These are phyloP conservation scores for Deuterostichococcus epilithicus DNA, from an alignment of 139 green algal genomes.

Conservation along the genomic window DNA sequence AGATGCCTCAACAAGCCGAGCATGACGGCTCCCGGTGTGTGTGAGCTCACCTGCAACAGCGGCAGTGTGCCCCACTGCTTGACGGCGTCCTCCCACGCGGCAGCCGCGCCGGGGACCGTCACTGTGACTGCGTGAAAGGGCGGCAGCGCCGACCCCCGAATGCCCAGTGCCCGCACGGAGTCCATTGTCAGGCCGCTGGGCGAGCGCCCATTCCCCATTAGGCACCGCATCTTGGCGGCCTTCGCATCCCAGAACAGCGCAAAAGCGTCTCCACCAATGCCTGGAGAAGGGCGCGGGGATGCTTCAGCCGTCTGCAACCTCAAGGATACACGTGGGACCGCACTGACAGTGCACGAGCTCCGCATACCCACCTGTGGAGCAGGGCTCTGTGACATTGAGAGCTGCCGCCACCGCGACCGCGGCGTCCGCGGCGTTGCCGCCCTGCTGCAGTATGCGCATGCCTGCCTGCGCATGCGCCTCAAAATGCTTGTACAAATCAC, in stretches of 20 bases:
- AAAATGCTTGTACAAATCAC: background rate
- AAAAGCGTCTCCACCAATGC: constrained; percentile 71
- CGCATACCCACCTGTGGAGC: constrained; percentile 43
- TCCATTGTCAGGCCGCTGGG: constrained; percentile 44
- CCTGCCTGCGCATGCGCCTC: constrained; percentile 17
- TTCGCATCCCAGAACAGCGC: constrained; percentile 53
- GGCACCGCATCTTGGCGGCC: constrained; percentile 36
- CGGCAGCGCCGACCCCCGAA: constrained; percentile 29
- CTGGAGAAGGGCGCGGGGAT: constrained; percentile 8
- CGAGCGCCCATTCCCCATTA: constrained; percentile 51
- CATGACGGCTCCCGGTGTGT: too few species aligned
- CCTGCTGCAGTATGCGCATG: constrained; percentile 60
- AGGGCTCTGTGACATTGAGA: constrained; percentile 65
- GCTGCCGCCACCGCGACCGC: constrained; percentile 64
- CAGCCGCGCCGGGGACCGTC: constrained; percentile 48
- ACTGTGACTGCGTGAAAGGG: constrained; percentile 39
- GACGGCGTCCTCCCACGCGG: constrained; percentile 56
- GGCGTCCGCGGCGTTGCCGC: constrained; percentile 73
- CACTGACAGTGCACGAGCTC: background rate
- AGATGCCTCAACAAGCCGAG: too few species aligned
- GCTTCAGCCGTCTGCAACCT: background rate
- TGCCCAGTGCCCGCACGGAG: constrained; percentile 20
- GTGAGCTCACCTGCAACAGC: constrained; percentile 24
- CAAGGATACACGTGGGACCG: background rate
- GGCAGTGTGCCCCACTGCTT: constrained; percentile 43